These are phyloP conservation scores for Tricholoma sp. DNA, from an alignment of 768 basidiomycete species.

Conservation along the genomic window DNA sequence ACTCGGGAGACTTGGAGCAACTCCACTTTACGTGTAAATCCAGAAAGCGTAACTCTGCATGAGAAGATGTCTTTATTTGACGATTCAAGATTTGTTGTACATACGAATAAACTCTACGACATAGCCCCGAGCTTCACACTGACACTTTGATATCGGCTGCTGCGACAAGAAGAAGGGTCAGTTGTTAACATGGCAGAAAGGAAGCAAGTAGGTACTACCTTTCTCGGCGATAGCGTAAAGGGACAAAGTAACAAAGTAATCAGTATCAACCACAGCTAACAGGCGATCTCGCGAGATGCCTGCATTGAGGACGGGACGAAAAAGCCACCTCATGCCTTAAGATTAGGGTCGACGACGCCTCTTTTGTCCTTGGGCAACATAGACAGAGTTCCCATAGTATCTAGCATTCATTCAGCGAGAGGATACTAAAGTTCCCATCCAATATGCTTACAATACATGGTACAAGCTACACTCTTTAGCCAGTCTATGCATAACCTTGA, in stretches of 20 bases:
- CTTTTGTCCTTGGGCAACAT: slow-evolving; percentile 48
- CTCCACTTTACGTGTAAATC: too few species aligned
- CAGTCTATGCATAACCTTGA: slow-evolving; percentile 5
- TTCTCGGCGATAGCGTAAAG: neutral
- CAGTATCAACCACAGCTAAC: neutral
- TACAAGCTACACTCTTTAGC: slow-evolving; percentile 4
- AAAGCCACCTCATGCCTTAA: slow-evolving; percentile 29
- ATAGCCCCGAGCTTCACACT: neutral
- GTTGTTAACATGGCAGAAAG: neutral
- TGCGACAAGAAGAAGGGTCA: neutral
- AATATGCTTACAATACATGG: slow-evolving; percentile 5
- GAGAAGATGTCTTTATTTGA: neutral
- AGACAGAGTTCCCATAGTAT: slow-evolving; percentile 43
- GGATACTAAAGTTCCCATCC: neutral
- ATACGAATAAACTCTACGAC: too few species aligned
- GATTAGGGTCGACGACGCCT: slow-evolving; percentile 45
- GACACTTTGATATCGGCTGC: neutral
- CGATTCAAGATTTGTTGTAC: neutral
- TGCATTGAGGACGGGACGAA: neutral
- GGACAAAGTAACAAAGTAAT: neutral
- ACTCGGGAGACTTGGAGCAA: too few species aligned
- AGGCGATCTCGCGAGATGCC: neutral
- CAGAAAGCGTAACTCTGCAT: too few species aligned
- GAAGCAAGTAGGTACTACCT: neutral
- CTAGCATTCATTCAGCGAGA: slow-evolving; percentile 18